These are phyloP conservation scores for Phyllosticta paracitricarpa DNA, from an alignment of 2,329 filamentous ascomycete genomes.

Conservation along the genomic window DNA sequence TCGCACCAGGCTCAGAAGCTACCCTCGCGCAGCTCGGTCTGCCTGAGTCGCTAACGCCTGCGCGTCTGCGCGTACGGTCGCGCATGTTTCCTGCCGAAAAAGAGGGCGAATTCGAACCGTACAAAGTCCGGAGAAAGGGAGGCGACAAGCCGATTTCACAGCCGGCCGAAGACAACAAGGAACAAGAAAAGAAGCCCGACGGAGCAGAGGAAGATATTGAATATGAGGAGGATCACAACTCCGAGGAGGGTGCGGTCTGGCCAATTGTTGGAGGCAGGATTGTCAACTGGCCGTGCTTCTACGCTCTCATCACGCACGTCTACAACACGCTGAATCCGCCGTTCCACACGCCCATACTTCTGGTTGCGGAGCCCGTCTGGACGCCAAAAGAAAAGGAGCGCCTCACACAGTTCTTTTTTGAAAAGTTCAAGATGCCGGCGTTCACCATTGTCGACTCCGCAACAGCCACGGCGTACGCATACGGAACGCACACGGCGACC, in stretches of 20 bases:
- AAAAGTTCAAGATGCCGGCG: slow-evolving; percentile 90
- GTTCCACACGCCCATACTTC: slow-evolving; percentile 87
- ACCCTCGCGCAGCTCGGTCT: slow-evolving; percentile 87
- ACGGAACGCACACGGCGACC: slow-evolving; percentile 71
- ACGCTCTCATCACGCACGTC: slow-evolving; percentile 85
- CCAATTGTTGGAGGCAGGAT: slow-evolving; percentile 76
- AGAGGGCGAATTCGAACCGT: slow-evolving; percentile 69
- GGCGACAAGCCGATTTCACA: slow-evolving; percentile 16
- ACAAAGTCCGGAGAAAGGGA: slow-evolving; percentile 55
- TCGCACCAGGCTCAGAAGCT: slow-evolving; percentile 76
- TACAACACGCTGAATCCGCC: slow-evolving; percentile 81
- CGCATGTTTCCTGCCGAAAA: slow-evolving; percentile 84
- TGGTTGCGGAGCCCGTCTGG: slow-evolving; percentile 86
- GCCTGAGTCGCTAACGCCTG: slow-evolving; percentile 81
- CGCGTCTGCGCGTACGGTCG: slow-evolving; percentile 75
- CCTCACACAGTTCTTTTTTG: slow-evolving; percentile 90
- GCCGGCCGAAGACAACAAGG: slow-evolving; percentile 21
- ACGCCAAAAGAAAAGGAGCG: slow-evolving; percentile 76
- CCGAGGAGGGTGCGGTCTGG: slow-evolving; percentile 81
- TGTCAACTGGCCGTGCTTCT: slow-evolving; percentile 83
- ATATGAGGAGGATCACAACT: slow-evolving; percentile 82
- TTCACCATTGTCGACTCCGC: slow-evolving; percentile 86
- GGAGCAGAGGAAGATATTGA: slow-evolving; percentile 48
- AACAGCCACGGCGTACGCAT: slow-evolving; percentile 69
- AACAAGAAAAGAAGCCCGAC: slow-evolving; percentile 19